Evolutionary conservation across 2,329 filamentous ascomycete genomes (phyloP), one percentile per base, ranked within the genome.

Genomic region (Scytalidium sp.): DNA sequence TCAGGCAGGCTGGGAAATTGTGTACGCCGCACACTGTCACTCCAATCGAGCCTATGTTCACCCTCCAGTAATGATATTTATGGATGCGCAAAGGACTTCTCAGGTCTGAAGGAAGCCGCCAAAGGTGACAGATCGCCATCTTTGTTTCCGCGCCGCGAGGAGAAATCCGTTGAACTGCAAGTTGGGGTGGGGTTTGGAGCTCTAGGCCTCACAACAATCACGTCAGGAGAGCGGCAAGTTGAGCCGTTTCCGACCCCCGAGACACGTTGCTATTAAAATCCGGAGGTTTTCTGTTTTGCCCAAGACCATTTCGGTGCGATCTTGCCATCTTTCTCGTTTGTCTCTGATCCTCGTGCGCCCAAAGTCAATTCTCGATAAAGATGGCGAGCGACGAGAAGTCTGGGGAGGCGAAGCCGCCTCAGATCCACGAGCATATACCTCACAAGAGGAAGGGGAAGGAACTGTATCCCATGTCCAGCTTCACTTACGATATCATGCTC

Each of bases 401-500:
- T 36, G 32, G 13, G 32, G 15, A 36, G 4, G 32, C 5, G 13
- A 36, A 36, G 32, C 32, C 32, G 11, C 41, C 19, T 46, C 45
- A 58, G 43, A 54, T 58, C 13, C 56, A 58, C 27, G 56, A 58
- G 10, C 56, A 58, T 27, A 52, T 58, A 50, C 53, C 52, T 45
- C 55, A 51, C 41, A 51, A 53, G 22, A 25, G 41, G 5, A 50
- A 54, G 25, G 58, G 63, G 52, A 81, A 81, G 65, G 81, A 85
- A 66, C 72, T 83, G 41, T 83, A 83, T 59, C 82, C 83, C 46
- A 87, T 88, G 84, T 84, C 82, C 61, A 78, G 81, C 59, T 87
- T 81, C 76, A 84, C 86, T 57, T 92, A 92, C 67, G 88, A 92
- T 71, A 76, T 84, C 51, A 87, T 91, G 63, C 76, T 92, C 25